Evolutionary conservation across 805 yeast genomes (phyloP), one percentile per base, ranked within the genome.

Genomic region (Kluyveromyces aestuarii): DNA sequence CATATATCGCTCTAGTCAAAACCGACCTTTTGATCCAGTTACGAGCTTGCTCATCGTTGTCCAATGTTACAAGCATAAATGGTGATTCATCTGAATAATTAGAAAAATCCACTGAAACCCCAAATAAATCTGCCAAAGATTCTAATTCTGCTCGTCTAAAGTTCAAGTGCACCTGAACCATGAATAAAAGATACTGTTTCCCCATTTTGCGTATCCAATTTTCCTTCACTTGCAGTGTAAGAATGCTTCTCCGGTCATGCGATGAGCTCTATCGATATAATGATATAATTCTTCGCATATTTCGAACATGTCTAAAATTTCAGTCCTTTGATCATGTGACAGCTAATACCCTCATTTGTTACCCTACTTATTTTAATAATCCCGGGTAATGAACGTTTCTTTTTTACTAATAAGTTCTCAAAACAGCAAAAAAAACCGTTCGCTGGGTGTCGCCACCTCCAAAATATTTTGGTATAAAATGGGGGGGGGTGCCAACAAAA

Each of bases 81-180:
- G 98, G 98, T 10, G 69, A 73, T 2, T 69, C 66, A 40, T 75
- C 81, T 48, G 72, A 71, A 61, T 87, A 87, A 7, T 61, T 59
- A 14, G 79, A 64, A 45, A 88, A 68, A 61, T 87, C 90, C 8
- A 85, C 70, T 11, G 66, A 47, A 2, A 93, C 68, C 16, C 68
- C 67, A 53, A 77, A 68, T 46, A 85, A 65, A 35, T 79, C 81
- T 0, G 97, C 97, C 41, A 93, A 67, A 0, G 97, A 83, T 56
- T 84, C 88, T 36, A 93, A 68, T 67, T 91, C 99, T 0, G 96
- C 87, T 37, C 68, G 67, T 44, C 98, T 73, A 66, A 91, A 91
- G 50, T 77, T 75, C 45, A 83, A 80, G 60, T 88, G 89, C 40
- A 82, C 77, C 66, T 90, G 96, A 2, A 96, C 96, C 61, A 93